phyloP scores from a whole-genome alignment of 768 basidiomycete species.

The Phylloporus rhodoxanthus region DNA sequence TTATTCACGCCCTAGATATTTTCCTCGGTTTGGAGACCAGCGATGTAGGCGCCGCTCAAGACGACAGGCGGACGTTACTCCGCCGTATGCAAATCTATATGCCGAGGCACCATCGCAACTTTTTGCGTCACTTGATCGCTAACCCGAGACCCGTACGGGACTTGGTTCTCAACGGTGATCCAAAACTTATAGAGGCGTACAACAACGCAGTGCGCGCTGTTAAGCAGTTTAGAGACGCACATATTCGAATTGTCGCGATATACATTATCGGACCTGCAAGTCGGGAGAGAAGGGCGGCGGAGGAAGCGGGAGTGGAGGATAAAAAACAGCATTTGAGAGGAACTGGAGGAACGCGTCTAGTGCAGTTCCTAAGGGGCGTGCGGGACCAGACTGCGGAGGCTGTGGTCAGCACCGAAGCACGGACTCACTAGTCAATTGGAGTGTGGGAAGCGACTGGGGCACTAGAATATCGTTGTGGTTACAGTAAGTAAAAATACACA shows the following conservation, averaged over 20 bases:
- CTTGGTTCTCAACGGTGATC: conserved; percentile 37
- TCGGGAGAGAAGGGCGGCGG: conserved; percentile 9
- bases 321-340: conserved; percentile 44
- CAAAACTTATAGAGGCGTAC: conserved; percentile 47
- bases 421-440: background rate
- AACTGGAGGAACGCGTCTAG: conserved; percentile 75
- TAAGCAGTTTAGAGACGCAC: conserved; percentile 69
- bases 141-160: conserved; percentile 57
- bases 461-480: background rate
- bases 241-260: conserved; percentile 66
- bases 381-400: conserved; percentile 60
- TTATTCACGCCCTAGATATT: conserved; percentile 68
- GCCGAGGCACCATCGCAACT: conserved; percentile 76
- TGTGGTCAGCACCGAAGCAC: conserved; percentile 7
- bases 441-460: background rate
- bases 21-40: conserved; percentile 63
- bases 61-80: conserved; percentile 42
- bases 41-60: conserved; percentile 15
- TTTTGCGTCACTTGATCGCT: conserved; percentile 58
- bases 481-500: background rate
- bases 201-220: conserved; percentile 59
- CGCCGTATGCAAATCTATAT: conserved; percentile 76
- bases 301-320: conserved; percentile 16
- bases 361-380: conserved; percentile 69
- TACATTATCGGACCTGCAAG: conserved; percentile 72